These are phyloP conservation scores for Hyphopichia wangnamkhiaoensis DNA, from an alignment of 1,139 yeast genomes.

Conservation along the genomic window DNA sequence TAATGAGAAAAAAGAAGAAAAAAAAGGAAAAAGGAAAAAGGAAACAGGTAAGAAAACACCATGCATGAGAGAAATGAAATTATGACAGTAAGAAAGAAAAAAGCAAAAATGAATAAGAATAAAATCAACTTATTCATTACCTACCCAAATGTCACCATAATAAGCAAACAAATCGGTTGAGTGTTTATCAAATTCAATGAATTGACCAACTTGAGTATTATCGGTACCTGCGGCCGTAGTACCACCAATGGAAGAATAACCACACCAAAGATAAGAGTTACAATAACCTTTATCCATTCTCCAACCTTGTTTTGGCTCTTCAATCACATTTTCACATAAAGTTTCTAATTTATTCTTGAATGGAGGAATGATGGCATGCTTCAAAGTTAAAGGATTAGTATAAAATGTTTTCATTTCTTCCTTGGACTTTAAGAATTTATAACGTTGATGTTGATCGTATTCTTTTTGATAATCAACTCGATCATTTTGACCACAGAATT, in stretches of 20 bases:
- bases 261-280: slow-evolving; percentile 48
- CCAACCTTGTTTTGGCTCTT: slow-evolving; percentile 36
- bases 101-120: neutral
- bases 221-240: slow-evolving; percentile 21
- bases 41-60: neutral
- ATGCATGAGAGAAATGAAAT: neutral
- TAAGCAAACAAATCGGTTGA: slow-evolving; percentile 24
- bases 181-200: slow-evolving; percentile 23
- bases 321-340: slow-evolving; percentile 22
- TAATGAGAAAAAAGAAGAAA: neutral
- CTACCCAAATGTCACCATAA: slow-evolving; percentile 39
- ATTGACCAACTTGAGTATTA: slow-evolving; percentile 25
- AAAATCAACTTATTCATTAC: slow-evolving; percentile 20
- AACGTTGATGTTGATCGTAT: slow-evolving; percentile 17
- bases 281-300: slow-evolving; percentile 34
- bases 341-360: slow-evolving; percentile 25
- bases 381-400: slow-evolving; percentile 22
- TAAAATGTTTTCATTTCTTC: slow-evolving; percentile 23
- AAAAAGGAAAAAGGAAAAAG: neutral
- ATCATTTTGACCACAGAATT: slow-evolving; percentile 31
- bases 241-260: slow-evolving; percentile 44
- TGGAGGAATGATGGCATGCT: slow-evolving; percentile 34
- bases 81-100: neutral
- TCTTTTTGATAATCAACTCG: slow-evolving; percentile 26
- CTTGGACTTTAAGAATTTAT: slow-evolving; percentile 18